Conservation (phyloP, 2,329 filamentous ascomycete species). For the Cytospora leucostoma region DNA sequence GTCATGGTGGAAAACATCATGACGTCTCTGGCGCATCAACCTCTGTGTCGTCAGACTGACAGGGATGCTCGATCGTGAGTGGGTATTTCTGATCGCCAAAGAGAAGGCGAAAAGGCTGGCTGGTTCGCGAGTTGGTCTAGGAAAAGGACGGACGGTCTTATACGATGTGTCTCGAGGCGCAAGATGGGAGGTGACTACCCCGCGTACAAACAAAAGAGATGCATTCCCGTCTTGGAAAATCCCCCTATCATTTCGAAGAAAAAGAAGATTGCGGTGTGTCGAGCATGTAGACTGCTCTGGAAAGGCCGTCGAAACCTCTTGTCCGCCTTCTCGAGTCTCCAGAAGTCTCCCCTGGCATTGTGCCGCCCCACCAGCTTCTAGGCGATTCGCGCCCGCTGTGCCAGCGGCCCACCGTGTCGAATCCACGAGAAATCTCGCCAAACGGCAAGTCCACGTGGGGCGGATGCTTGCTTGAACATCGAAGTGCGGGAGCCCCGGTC, state of each 20-base stretch:
- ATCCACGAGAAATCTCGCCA: constrained; percentile 29
- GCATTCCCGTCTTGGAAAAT: not conserved
- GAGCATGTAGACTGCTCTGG: not conserved
- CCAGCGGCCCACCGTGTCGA: constrained; percentile 17
- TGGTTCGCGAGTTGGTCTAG: not conserved
- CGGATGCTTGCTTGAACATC: not conserved
- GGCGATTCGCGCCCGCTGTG: constrained; percentile 11
- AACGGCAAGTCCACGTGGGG: constrained; percentile 26
- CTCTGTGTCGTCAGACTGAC: not conserved
- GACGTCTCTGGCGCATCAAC: constrained; percentile 1
- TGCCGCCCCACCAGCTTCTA: constrained; percentile 15
- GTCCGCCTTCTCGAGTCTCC: constrained; percentile 7
- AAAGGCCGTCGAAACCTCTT: constrained; percentile 11
- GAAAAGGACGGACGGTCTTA: not conserved
- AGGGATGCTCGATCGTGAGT: not conserved
- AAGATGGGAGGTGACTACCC: too few species aligned
- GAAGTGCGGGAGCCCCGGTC: not conserved
- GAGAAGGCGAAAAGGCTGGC: not conserved
- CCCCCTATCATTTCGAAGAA: not conserved
- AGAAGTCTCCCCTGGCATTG: not conserved
- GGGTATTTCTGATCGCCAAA: not conserved
- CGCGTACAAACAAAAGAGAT: not conserved
- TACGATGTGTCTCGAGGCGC: not conserved
- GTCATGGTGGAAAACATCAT: constrained; percentile 17
- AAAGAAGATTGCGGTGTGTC: constrained; percentile 8